Evolutionary conservation across 2,329 filamentous ascomycete genomes (phyloP), one percentile per base, ranked within the genome.

Genomic region (Ceratocystis lukuohia): DNA sequence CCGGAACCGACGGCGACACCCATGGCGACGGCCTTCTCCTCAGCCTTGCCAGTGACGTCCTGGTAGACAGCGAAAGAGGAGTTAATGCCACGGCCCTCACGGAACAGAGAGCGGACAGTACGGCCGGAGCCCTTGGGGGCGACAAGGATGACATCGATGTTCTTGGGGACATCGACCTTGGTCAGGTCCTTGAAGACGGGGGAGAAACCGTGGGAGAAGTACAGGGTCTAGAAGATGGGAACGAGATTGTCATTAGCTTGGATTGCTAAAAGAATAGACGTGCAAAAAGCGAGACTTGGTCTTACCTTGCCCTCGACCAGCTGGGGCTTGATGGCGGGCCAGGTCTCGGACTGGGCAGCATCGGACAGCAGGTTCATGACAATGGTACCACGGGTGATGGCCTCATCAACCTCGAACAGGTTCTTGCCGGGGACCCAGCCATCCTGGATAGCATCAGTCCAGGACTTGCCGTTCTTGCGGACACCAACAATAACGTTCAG

Each of bases 121-220:
- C 94, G 92, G 79, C 94, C 94, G 77, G 93, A 97, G 76, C 94
- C 94, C 87, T 99, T 99, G 81, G 94, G 94, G 72, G 94, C 94
- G 75, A 96, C 92, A 77, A 99, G 93, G 84, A 99, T 99, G 79
- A 99, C 94, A 79, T 99, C 94, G 76, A 99, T 89, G 81, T 97
- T 89, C 72, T 78, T 85, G 80, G 94, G 94, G 70, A 96, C 90
- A 70, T 99, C 94, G 77, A 99, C 94, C 80, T 96, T 96, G 85
- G 94, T 99, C 77, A 94, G 87, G 78, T 96, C 88, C 85, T 96
- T 96, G 90, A 99, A 99, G 80, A 99, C 92, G 77, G 94, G 94
- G 70, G 94, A 97, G 89, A 99, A 99, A 76, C 94, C 94, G 86
- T 99, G 94, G 73, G 94, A 97, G 86, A 99, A 99, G 88, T 99